phyloP scores from a whole-genome alignment of 2,329 filamentous ascomycete species.

The Aspergillus jensenii region DNA sequence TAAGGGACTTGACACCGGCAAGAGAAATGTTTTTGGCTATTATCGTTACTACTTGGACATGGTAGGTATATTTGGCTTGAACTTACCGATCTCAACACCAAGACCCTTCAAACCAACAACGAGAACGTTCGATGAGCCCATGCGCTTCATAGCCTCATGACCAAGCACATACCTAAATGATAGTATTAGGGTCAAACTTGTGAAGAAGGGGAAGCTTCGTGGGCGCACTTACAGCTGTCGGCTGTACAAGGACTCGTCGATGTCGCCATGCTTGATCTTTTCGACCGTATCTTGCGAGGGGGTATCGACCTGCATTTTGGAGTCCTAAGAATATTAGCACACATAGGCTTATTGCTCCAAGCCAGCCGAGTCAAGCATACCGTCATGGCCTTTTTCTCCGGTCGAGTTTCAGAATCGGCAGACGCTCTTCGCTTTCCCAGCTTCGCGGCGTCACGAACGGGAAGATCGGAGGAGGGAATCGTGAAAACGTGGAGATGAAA shows the following conservation, averaged over 20 bases:
- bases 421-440: slow-evolving; percentile 55
- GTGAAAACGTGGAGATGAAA: slow-evolving; percentile 40
- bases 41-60: slow-evolving; percentile 8
- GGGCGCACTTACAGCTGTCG: slow-evolving; percentile 54
- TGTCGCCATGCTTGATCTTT: slow-evolving; percentile 64
- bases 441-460: slow-evolving; percentile 47
- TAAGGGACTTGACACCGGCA: slow-evolving; percentile 95
- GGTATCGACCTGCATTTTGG: slow-evolving; percentile 63
- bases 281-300: slow-evolving; percentile 57
- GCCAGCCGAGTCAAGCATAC: slow-evolving; percentile 32
- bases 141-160: slow-evolving; percentile 93
- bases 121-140: slow-evolving; percentile 93
- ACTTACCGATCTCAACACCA: slow-evolving; percentile 78
- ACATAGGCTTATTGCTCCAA: not conserved
- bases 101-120: slow-evolving; percentile 89
- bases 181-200: not conserved
- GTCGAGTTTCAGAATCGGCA: slow-evolving; percentile 46
- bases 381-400: slow-evolving; percentile 55
- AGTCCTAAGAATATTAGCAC: slow-evolving; percentile 40
- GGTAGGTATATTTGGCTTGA: slow-evolving; percentile 15
- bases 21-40: slow-evolving; percentile 96
- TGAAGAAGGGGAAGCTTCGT: not conserved
- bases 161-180: slow-evolving; percentile 63
- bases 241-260: slow-evolving; percentile 68
- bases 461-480: slow-evolving; percentile 45